Percentiles rank a stretch among this genome's conserved stretches.
These are phyloP conservation scores for Ettlia oleoabundans DNA, from an alignment of 139 green algal species.

Conservation along the genomic window DNA sequence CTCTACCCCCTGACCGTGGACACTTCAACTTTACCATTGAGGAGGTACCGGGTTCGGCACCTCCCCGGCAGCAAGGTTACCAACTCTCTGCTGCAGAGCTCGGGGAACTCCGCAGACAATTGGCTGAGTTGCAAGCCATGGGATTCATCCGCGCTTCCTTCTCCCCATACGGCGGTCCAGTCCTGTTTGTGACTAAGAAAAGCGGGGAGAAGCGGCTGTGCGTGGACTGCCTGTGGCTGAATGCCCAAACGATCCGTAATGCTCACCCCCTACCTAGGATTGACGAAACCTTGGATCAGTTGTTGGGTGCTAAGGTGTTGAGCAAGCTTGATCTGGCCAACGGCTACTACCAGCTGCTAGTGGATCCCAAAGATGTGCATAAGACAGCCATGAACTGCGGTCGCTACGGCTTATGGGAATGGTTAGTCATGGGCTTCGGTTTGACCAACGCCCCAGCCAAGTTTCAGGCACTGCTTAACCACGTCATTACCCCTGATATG, in stretches of 20 bases:
- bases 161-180: background rate
- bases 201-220: conserved; percentile 58
- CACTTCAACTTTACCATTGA: too few species aligned
- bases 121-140: background rate
- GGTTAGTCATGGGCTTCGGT: conserved; percentile 52
- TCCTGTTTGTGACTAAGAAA: conserved; percentile 53
- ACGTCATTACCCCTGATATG: conserved; percentile 42
- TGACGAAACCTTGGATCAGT: conserved; percentile 48
- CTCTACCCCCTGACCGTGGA: too few species aligned
- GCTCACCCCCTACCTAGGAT: conserved; percentile 61
- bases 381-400: conserved; percentile 52
- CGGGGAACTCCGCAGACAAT: background rate
- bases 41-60: too few species aligned
- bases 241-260: conserved; percentile 53
- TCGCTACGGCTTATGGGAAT: conserved; percentile 43
- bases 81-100: background rate
- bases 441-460: conserved; percentile 60
- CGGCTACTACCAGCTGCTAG: conserved; percentile 48
- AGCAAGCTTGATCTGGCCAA: conserved; percentile 49
- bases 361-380: conserved; percentile 32
- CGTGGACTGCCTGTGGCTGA: conserved; percentile 66
- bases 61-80: too few species aligned
- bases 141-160: background rate
- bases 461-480: conserved; percentile 60
- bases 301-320: conserved; percentile 53